Base-by-base conservation (phyloP, 768 basidiomycete genomes). In the Cubamyces lactineus region DNA sequence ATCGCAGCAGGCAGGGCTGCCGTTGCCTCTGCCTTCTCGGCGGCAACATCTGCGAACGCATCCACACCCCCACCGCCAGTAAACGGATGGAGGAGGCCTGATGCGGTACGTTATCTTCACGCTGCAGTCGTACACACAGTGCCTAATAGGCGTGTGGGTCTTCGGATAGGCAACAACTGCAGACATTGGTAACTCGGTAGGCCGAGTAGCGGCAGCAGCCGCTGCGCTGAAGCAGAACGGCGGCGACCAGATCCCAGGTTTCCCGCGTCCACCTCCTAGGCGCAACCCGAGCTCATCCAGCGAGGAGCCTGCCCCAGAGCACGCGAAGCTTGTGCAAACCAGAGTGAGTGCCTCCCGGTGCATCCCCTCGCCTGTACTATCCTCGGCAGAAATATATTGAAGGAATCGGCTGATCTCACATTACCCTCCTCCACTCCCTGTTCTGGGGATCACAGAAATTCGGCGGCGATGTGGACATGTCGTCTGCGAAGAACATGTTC, bases 131-230 rank as follows among this genome's bases (percentile, higher is more conserved):
- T n/a, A n/a, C n/a, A n/a, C n/a, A n/a, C n/a, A n/a, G n/a, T n/a
- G n/a, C n/a, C n/a, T n/a, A n/a, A n/a, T n/a, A n/a, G n/a, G n/a
- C 43, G 26, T 9, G 1, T n/a, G 17, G 41, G 0, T 26, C 39
- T 8, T 52, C 21, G n/a, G 17, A 24, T 38, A 66, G 63, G 49
- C 64, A 17, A 21, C 64, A 30, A 50, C 79, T 64, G 76, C 76
- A 38, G 80, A 82, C 49, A 65, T 78, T 9, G 70, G 69, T 21
- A 77, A 71, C 52, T 77, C 80, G 11, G 73, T 81, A 39, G 85
- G 85, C 6, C 80, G 85, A 24, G 80, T 88, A 30, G 85, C 86
- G 1, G 84, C 86, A 5, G 82, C 84, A 3, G 79, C 84, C 19
- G 70, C 79, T 11, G 77, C 82, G 38, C 81, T 85, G 64, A 48